Base-by-base conservation (phyloP, 495 filamentous ascomycete genomes). In the Cercophora scortea region DNA sequence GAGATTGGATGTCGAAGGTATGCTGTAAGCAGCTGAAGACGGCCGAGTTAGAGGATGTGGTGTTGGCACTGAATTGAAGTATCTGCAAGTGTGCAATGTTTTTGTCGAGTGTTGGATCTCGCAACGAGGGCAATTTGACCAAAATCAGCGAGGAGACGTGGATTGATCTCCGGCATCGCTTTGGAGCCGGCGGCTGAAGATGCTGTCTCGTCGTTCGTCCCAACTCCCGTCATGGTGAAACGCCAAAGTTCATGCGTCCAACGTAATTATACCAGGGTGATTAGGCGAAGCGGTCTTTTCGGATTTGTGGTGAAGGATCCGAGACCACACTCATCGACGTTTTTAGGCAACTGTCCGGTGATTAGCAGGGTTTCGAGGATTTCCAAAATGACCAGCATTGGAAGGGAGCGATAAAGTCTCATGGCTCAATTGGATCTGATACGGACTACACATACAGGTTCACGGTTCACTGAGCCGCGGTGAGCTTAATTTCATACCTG, bases 201-300 rank as follows among this genome's bases (percentile, higher is more conserved):
- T 16, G 16, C 11, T 49, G 51, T 45, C n/a, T 51, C 49, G 16
- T 36, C 38, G 38, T 9, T 48, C 35, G 45, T 47, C 49, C 42
- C 45, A 5, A 9, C 11, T 11, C 16, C 48, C 50, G 50, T 42
- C 32, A 48, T 47, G 13, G 43, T 58, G 56, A 58, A 58, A 58
- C 56, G 34, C 42, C 11, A 12, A 43, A 15, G 25, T 51, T 58
- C 36, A 58, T 58, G 56, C 56, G 32, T 34, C 45, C 45, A 47
- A 15, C 5, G 17, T 13, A 8, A 6, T n/a, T 6, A 8, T 19
- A 19, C 6, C n/a, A 43, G 41, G 41, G 12, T 43, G 15, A 13
- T 8, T 16, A 43, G 16, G n/a, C 3, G n/a, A 3, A 13, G n/a
- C 15, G 41, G 41, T 5, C 5, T 25, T 2, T 25, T 25, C 25